These are phyloP conservation scores for Nicotiana tomentosiformis DNA, from an alignment of 257 asterid species.

Conservation along the genomic window DNA sequence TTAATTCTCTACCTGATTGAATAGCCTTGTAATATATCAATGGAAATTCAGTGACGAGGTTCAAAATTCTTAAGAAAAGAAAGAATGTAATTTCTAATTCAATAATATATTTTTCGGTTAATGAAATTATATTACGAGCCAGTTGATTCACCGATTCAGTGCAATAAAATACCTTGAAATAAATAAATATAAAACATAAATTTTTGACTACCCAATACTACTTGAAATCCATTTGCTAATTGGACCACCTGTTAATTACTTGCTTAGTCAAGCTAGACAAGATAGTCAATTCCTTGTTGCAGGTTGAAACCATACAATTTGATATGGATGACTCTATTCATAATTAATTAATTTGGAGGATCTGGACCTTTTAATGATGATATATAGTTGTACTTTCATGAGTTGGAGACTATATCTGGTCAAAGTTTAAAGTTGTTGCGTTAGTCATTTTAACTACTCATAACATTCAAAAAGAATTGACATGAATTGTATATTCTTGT, in stretches of 20 bases:
- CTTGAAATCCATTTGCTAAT: background rate
- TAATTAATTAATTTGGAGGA: background rate
- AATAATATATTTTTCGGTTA: no score
- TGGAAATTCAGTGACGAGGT: no score
- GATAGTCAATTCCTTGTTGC: background rate
- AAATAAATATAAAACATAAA: background rate
- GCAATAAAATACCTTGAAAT: background rate
- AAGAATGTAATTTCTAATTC: no score
- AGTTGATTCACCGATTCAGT: no score
- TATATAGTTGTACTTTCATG: background rate
- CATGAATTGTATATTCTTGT: background rate
- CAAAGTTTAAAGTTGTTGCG: background rate
- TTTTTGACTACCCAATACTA: background rate
- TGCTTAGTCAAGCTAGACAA: background rate
- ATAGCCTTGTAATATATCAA: background rate
- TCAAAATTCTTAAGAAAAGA: no score
- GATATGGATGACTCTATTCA: background rate
- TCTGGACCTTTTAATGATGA: background rate
- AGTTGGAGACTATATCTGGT: background rate
- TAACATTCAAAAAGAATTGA: background rate
- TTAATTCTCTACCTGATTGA: background rate
- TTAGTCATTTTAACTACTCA: background rate
- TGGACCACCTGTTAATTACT: background rate
- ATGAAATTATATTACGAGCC: no score
- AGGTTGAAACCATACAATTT: background rate